Evolutionary conservation across 2,329 filamentous ascomycete genomes (phyloP).

Genomic region (Fusarium stilboides): DNA sequence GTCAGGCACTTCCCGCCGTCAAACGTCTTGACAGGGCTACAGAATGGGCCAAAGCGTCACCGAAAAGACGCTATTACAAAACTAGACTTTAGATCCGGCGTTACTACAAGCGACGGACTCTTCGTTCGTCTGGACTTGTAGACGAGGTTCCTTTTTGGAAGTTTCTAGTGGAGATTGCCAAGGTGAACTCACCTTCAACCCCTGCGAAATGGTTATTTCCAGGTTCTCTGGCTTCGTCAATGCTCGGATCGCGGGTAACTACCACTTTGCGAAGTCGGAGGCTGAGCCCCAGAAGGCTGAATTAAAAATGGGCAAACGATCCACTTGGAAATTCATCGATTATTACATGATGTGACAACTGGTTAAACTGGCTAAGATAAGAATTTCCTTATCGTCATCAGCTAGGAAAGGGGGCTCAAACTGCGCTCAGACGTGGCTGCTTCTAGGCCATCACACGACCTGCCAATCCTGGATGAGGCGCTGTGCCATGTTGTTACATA

Average conservation of each 20-base stretch:
- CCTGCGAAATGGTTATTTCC: neutral
- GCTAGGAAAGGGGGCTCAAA: slow-evolving; percentile 1
- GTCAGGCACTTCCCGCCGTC: neutral
- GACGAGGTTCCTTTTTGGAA: slow-evolving; percentile 23
- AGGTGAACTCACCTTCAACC: neutral
- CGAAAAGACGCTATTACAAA: slow-evolving; percentile 12
- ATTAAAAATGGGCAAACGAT: neutral
- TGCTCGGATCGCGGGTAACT: slow-evolving; percentile 2
- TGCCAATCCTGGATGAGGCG: neutral
- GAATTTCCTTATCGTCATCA: neutral
- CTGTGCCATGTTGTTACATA: neutral
- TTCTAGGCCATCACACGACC: neutral
- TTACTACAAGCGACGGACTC: slow-evolving; percentile 11
- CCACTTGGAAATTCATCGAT: neutral
- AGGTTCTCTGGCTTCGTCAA: neutral
- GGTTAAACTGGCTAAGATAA: too few species aligned
- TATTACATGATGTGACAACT: too few species aligned
- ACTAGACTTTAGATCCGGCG: neutral
- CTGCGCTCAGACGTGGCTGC: slow-evolving; percentile 6
- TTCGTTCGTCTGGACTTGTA: slow-evolving; percentile 4
- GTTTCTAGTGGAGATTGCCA: neutral
- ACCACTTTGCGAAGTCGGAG: slow-evolving; percentile 9
- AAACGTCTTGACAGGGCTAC: neutral
- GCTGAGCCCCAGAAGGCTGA: slow-evolving; percentile 1
- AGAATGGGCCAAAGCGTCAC: neutral